Base-by-base conservation (phyloP, 1,284 basidiomycete species). In the Ustilago vetiveriae region DNA sequence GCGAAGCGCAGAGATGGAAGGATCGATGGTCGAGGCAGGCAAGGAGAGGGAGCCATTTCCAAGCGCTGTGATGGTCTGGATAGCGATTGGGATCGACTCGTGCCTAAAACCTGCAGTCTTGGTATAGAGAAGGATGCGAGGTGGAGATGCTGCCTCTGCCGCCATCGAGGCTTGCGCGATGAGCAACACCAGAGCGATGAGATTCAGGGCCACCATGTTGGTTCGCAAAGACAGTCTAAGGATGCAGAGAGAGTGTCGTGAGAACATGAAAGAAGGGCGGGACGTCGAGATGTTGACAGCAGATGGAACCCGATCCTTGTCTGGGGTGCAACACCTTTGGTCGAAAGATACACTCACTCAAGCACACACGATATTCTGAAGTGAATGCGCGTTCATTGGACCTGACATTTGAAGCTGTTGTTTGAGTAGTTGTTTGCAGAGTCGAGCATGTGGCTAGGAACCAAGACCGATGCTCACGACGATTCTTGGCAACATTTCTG, bases 1-100 rank as follows among this genome's bases (percentile, higher is more conserved):
- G 7, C 69, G 60, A 1, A 58, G 16, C 4, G 24, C 19, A 0
- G 51, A 26, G 24, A 77, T 45, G 32, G 55, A 49, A 1, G 49
- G 22, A 16, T 77, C 75, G 38, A 74, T 48, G 24, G 45, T 27
- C 4, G 54, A 60, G 19, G 52, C 24, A 13, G 89, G 89, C 36
- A 88, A 84, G 44, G 87, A 86, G 67, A 92, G 90, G 16, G 84
- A 73, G 24, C 89, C 84, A 52, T 86, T 83, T 72, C 86, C 85
- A 6, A 86, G 83, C 0, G 82, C 67, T 22, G 84, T 80, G 41
- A 91, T 84, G 1, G 88, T 87, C 36, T 85, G 80, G 32, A 88
- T 86, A 21, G 88, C 88, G 2, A 87, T 88, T 0, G 90, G 90
- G 56, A 92, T 92, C 3, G 89, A 90, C 73, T 90, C 90, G 81